Base-by-base conservation (phyloP, 768 basidiomycete genomes). In the Dentipellis fragilis region DNA sequence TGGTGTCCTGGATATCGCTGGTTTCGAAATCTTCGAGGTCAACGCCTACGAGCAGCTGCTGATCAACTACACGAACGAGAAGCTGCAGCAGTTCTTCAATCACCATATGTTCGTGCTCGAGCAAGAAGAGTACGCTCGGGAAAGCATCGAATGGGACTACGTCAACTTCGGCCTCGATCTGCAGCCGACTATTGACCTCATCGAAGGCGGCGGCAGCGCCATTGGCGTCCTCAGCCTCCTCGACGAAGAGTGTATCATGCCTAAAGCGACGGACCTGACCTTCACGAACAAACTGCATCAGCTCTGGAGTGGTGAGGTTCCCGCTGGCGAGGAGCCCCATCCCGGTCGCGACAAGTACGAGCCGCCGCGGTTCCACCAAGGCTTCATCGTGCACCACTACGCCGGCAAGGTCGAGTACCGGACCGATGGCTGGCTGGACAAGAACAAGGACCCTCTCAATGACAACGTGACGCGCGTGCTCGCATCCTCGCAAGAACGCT, bases 81-180 rank as follows among this genome's bases (percentile, higher is more conserved):
- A 89, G 66, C 79, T 98, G 9, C 95, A 97, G 68, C 95, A 97
- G 69, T 92, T 91, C 70, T 93, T 93, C 80, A 99, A 98, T 65
- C 93, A 98, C 70, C 96, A 98, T 68, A 98, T 98, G 96, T 98
- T 99, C 70, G 92, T 96, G 39, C 82, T 98, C 36, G 96, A 99
- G 73, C 96, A 99, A 67, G 96, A 99, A 67, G 96, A 99, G 68
- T 98, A 99, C 70, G 80, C 91, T 16, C 81, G 96, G 17, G 96
- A 99, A 68, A 85, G 85, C 17, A 99, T 99, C 69, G 85, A 93
- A 55, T 99, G 96, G 96, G 85, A 94, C 65, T 96, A 94, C 64
- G 87, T 94, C 70, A 97, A 98, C 70, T 99, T 99, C 66, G 96
- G 95, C 14, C 78, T 96, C 45, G 95, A 99, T 69, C 73, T 99